phyloP scores from a whole-genome alignment of 1,284 basidiomycete genomes.

The Clitocybe nebularis region DNA sequence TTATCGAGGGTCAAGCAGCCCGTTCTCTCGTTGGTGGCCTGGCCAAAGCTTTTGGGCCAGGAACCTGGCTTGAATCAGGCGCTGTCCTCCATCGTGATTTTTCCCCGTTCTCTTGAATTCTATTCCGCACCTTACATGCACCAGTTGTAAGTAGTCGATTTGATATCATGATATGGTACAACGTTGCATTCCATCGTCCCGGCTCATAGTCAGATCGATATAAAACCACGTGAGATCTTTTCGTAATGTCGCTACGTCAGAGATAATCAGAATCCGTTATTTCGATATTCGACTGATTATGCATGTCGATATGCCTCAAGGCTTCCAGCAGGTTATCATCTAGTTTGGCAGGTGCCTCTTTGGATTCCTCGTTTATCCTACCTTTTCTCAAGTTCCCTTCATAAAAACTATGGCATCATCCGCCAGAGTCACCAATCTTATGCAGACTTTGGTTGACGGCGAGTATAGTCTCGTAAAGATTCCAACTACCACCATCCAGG shows the following conservation, averaged over 20 bases:
- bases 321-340: background rate
- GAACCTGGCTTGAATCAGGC: slow-evolving; percentile 34
- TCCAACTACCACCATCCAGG: slow-evolving; percentile 18
- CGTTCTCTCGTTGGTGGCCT: slow-evolving; percentile 45
- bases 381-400: background rate
- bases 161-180: no score
- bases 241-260: no score
- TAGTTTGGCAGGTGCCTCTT: no score
- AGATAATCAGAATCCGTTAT: no score
- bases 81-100: slow-evolving; percentile 10
- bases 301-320: no score
- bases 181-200: no score
- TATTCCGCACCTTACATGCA: background rate
- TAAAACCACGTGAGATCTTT: no score
- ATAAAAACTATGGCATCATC: slow-evolving; percentile 13
- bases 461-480: slow-evolving; percentile 18
- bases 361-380: background rate
- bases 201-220: no score
- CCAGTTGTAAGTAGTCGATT: no score
- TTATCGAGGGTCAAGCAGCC: slow-evolving; percentile 37
- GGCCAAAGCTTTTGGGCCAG: slow-evolving; percentile 30
- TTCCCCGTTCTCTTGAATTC: slow-evolving; percentile 6
- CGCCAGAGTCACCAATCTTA: slow-evolving; percentile 18
- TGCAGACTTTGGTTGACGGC: slow-evolving; percentile 20
- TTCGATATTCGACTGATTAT: no score